These are phyloP conservation scores for Aphanomyces stellatus DNA, from an alignment of 352 stramenopile genomes.

Conservation along the genomic window DNA sequence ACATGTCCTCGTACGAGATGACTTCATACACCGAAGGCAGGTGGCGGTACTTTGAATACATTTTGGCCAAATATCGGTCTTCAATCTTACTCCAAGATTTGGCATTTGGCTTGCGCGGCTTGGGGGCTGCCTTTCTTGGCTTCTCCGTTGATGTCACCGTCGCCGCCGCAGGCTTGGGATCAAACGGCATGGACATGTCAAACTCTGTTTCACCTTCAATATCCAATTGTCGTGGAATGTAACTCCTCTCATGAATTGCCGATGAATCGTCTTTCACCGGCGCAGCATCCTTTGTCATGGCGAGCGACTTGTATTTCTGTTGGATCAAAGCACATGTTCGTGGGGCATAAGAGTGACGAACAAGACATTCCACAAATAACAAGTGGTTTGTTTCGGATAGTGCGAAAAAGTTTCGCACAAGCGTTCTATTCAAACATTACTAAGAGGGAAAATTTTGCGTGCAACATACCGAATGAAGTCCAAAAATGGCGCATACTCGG, in stretches of 20 bases:
- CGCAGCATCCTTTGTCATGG: constrained; percentile 50
- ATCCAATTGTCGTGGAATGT: constrained; percentile 58
- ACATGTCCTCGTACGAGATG: constrained; percentile 86
- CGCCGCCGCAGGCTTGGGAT: too few species aligned
- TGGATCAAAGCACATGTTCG: constrained; percentile 67
- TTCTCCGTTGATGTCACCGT: too few species aligned
- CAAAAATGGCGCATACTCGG: constrained; percentile 57
- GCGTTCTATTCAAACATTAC: constrained; percentile 19
- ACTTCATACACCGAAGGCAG: constrained; percentile 79
- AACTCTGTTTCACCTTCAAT: constrained; percentile 75
- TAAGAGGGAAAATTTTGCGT: background rate
- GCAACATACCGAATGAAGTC: constrained; percentile 54
- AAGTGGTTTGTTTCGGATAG: constrained; percentile 72
- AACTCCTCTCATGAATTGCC: constrained; percentile 37
- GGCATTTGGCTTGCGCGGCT: constrained; percentile 21
- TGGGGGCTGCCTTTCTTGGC: background rate
- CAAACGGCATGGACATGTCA: constrained; percentile 21
- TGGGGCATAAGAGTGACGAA: constrained; percentile 60
- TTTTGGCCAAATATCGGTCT: constrained; percentile 69
- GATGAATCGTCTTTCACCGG: constrained; percentile 26
- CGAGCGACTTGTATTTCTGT: constrained; percentile 59
- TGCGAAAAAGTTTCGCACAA: constrained; percentile 72
- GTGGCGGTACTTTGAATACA: constrained; percentile 70
- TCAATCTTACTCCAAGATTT: constrained; percentile 81
- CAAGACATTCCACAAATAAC: constrained; percentile 63